Percentiles rank a stretch among this genome's conserved stretches.
Evolutionary conservation across 1,139 yeast species (phyloP).

Genomic region (Tardiomyces blankii): DNA sequence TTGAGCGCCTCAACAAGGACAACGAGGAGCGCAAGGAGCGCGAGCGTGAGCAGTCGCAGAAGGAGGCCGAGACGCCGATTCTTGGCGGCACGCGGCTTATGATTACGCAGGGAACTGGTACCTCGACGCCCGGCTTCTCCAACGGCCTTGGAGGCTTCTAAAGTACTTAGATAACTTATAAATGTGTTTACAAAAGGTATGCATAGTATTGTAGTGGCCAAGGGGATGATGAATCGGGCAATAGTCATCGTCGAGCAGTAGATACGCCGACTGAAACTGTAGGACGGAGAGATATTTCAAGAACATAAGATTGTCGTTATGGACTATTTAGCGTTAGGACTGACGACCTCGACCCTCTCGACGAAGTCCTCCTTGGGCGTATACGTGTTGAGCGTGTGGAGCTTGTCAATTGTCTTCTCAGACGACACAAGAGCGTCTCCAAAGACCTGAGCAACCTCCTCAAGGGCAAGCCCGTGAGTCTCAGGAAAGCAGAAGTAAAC

Average conservation of each 20-base stretch:
- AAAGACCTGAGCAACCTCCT: slow-evolving; percentile 35
- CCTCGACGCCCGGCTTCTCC: not conserved
- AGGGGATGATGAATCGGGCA: no score
- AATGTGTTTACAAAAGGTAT: no score
- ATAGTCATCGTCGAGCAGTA: no score
- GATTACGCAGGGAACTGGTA: slow-evolving; percentile 23
- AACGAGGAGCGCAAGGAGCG: slow-evolving; percentile 58
- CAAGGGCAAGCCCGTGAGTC: slow-evolving; percentile 30
- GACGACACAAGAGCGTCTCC: not conserved
- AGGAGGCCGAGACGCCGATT: slow-evolving; percentile 30
- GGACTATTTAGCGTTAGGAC: no score
- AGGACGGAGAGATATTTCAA: no score
- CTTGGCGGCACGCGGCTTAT: slow-evolving; percentile 21
- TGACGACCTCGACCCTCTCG: not conserved
- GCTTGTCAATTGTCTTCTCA: not conserved
- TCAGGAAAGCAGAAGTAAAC: slow-evolving; percentile 38
- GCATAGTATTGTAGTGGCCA: no score
- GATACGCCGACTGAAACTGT: no score
- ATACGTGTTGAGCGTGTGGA: not conserved
- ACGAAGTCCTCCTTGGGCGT: not conserved
- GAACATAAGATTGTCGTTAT: no score
- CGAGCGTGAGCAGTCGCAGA: slow-evolving; percentile 44
- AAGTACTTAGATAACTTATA: not conserved
- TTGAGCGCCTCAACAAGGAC: slow-evolving; percentile 59
- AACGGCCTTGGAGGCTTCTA: not conserved